Percentiles rank a stretch among this genome's conserved stretches.
phyloP scores from a whole-genome alignment of 2,329 filamentous ascomycete species.

The Diaporthe batatas region DNA sequence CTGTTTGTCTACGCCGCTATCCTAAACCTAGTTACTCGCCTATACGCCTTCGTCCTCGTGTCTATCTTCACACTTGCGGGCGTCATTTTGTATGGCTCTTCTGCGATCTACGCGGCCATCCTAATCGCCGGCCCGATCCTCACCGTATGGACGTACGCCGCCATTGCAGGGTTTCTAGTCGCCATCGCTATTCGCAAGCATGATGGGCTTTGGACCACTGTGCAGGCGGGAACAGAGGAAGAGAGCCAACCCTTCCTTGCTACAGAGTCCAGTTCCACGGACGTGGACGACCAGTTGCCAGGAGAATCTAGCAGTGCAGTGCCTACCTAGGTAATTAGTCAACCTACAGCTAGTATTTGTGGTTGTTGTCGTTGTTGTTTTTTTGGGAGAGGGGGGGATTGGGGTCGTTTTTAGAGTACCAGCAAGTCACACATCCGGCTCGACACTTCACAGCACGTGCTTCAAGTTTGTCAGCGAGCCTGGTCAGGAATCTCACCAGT shows the following conservation, averaged over 20 bases:
- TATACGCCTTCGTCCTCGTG: not conserved
- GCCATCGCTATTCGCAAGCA: constrained; percentile 4
- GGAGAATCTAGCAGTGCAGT: not conserved
- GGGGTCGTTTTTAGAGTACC: not conserved
- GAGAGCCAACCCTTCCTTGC: constrained; percentile 3
- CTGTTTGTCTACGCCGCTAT: constrained; percentile 8
- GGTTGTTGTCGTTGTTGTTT: too few relatives aligned
- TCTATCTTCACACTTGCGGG: not conserved
- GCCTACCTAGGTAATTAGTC: not conserved
- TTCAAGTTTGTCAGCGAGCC: too few relatives aligned
- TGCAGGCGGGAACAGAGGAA: constrained; percentile 8
- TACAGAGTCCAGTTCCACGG: not conserved
- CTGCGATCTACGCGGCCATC: not conserved
- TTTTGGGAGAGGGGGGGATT: not conserved
- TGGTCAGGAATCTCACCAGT: too few relatives aligned
- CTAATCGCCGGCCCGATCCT: not conserved
- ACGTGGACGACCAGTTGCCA: constrained; percentile 1
- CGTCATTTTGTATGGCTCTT: not conserved
- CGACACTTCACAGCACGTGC: too few relatives aligned
- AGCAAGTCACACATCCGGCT: too few relatives aligned
- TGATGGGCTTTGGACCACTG: constrained; percentile 1
- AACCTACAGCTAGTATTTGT: too few relatives aligned
- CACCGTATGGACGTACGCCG: not conserved
- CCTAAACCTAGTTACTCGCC: not conserved
- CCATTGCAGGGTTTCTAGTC: not conserved